phyloP scores from a whole-genome alignment of 2,329 filamentous ascomycete species.

The Botryotinia convoluta region DNA sequence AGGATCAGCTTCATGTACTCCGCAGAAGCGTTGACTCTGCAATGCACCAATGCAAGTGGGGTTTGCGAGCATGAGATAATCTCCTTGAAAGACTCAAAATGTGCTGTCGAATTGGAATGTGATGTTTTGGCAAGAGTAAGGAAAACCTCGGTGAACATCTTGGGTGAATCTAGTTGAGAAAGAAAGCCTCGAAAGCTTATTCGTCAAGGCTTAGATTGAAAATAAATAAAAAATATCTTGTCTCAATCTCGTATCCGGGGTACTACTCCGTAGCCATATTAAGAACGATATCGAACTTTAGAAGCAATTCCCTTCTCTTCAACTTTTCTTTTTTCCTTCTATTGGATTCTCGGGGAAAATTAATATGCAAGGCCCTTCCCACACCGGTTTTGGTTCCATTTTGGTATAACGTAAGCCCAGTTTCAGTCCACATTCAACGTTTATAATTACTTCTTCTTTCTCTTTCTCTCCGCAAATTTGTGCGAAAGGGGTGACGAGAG shows the following conservation, averaged over 20 bases:
- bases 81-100: slow-evolving; percentile 10
- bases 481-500: neutral
- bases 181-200: neutral
- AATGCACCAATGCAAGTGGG: neutral
- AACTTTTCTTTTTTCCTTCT: neutral
- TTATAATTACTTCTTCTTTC: neutral
- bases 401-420: neutral
- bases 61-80: slow-evolving; percentile 6
- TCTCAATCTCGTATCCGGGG: neutral
- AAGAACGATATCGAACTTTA: neutral
- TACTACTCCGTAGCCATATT: neutral
- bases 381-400: slow-evolving; percentile 1
- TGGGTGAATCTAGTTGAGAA: neutral
- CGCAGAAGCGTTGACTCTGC: neutral
- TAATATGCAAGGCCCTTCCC: slow-evolving; percentile 1
- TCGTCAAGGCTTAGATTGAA: neutral
- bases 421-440: neutral
- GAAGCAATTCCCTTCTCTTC: neutral
- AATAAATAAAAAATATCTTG: neutral
- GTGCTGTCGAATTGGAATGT: neutral
- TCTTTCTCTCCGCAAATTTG: neutral
- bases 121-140: neutral
- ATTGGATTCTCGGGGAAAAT: slow-evolving; percentile 17
- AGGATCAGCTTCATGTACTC: neutral
- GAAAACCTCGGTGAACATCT: neutral